phyloP scores from a whole-genome alignment of 1,139 yeast species.

The Taphrina confusa region DNA sequence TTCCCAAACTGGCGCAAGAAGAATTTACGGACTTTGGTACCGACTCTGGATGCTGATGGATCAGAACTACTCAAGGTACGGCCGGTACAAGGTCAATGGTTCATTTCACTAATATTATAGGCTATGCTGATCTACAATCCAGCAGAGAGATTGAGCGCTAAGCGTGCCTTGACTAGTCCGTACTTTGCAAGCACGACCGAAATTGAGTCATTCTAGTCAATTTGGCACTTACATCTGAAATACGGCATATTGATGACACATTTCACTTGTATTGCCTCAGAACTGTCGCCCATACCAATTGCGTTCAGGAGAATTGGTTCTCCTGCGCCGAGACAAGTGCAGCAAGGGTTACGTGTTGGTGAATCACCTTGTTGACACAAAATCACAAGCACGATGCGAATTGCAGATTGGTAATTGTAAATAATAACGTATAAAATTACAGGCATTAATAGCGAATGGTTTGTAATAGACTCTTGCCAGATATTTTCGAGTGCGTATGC shows the following conservation, averaged over 20 bases:
- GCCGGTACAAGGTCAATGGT: no score
- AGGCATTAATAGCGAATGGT: not conserved
- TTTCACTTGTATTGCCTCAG: no score
- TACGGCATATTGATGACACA: no score
- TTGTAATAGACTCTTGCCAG: not conserved
- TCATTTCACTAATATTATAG: slow-evolving; percentile 32
- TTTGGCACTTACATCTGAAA: not conserved
- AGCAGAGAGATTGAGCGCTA: slow-evolving; percentile 89
- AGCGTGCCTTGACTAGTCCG: slow-evolving; percentile 86
- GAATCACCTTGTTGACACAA: no score
- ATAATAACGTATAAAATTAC: not conserved
- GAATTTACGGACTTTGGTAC: slow-evolving; percentile 74
- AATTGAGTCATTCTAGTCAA: slow-evolving; percentile 1
- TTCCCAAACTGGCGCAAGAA: slow-evolving; percentile 88
- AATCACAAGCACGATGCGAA: no score
- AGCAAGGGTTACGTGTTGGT: no score
- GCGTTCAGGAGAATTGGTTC: no score
- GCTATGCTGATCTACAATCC: slow-evolving; percentile 88
- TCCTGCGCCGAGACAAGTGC: no score
- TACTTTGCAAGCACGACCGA: slow-evolving; percentile 54
- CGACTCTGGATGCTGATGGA: slow-evolving; percentile 75
- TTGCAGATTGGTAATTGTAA: no score
- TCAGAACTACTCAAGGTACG: slow-evolving; percentile 70
- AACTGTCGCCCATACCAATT: no score
- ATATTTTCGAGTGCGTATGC: no score